These are phyloP conservation scores for Candida lessepsii DNA, from an alignment of 805 yeast genomes.

Conservation along the genomic window DNA sequence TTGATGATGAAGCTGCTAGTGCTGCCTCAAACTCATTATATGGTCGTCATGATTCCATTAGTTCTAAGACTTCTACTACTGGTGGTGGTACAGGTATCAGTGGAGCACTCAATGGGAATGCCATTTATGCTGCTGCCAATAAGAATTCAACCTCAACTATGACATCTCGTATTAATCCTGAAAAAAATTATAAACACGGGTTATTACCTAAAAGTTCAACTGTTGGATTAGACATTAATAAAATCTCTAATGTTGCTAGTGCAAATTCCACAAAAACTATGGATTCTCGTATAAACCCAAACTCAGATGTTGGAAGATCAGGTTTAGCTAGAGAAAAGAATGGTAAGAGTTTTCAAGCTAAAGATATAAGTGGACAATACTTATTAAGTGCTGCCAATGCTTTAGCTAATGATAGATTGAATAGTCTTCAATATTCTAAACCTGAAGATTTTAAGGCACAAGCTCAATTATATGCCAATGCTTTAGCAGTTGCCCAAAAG, in stretches of 20 bases:
- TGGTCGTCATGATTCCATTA: slow-evolving; percentile 16
- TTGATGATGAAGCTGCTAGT: slow-evolving; percentile 48
- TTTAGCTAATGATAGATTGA: slow-evolving; percentile 44
- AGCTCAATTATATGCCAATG: slow-evolving; percentile 65
- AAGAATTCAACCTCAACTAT: slow-evolving; percentile 44
- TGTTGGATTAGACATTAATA: slow-evolving; percentile 30
- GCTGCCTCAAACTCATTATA: slow-evolving; percentile 41
- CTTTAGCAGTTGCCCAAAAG: slow-evolving; percentile 73
- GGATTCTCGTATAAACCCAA: slow-evolving; percentile 43
- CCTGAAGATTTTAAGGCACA: slow-evolving; percentile 38
- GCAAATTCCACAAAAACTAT: slow-evolving; percentile 39
- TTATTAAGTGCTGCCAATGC: slow-evolving; percentile 49
- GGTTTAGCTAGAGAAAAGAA: slow-evolving; percentile 39
- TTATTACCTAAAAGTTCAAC: slow-evolving; percentile 26
- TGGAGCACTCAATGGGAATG: slow-evolving; percentile 28
- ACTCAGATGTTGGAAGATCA: slow-evolving; percentile 36
- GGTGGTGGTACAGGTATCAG: slow-evolving; percentile 30
- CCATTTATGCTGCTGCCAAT: slow-evolving; percentile 33
- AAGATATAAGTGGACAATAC: slow-evolving; percentile 45
- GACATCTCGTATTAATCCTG: slow-evolving; percentile 47
- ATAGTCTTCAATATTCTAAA: slow-evolving; percentile 24
- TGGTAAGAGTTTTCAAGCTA: slow-evolving; percentile 37
- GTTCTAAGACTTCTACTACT: slow-evolving; percentile 15
- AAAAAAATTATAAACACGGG: slow-evolving; percentile 33
- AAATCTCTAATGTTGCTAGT: slow-evolving; percentile 35